Evolutionary conservation across 768 basidiomycete species (phyloP), one percentile per base, ranked within the genome.

Genomic region (Amanita polypyramis): DNA sequence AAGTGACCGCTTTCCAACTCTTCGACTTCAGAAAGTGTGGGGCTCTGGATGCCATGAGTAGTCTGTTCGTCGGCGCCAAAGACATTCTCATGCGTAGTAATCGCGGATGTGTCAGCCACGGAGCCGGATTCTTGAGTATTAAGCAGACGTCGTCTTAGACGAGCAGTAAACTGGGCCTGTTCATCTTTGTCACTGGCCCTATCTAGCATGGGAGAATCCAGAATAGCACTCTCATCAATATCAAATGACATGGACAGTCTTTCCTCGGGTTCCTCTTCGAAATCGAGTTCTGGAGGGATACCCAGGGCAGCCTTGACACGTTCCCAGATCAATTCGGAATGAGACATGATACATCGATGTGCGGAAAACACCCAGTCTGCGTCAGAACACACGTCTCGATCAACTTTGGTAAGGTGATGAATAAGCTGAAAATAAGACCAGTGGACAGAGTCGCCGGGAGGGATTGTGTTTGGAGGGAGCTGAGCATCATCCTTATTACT

Each of bases 291-390:
- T 0, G 82, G 83, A 8, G 92, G 91, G 4, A 92, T 82, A 4
- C 92, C 92, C 1, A 96, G 69, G 0, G 87, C 90, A 25, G 80
- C 84, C 57, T 92, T 93, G 57, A 94, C 69, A 49, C 90, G 77
- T 62, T 94, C 90, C 92, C 92, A 96, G 47, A 94, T 82, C 34
- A 91, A 77, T 57, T 94, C 91, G 11, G 81, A 85, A 54, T 82
- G 82, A 20, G 76, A 65, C 17, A 85, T 69, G 55, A 95, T 76
- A 56, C 89, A 91, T 47, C 72, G 74, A n/a, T 89, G 80, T 0
- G 80, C 76, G 8, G 76, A 75, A 56, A 73, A 70, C 39, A 83
- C 77, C 88, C 89, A 96, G 25, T 78, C 58, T 15, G 73, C 70
- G 56, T 96, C 92, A 2, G 79, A 70, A 0, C 73, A 79, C 27